Conservation (phyloP, 2,329 filamentous ascomycete species). For the Fusarium sp. region DNA sequence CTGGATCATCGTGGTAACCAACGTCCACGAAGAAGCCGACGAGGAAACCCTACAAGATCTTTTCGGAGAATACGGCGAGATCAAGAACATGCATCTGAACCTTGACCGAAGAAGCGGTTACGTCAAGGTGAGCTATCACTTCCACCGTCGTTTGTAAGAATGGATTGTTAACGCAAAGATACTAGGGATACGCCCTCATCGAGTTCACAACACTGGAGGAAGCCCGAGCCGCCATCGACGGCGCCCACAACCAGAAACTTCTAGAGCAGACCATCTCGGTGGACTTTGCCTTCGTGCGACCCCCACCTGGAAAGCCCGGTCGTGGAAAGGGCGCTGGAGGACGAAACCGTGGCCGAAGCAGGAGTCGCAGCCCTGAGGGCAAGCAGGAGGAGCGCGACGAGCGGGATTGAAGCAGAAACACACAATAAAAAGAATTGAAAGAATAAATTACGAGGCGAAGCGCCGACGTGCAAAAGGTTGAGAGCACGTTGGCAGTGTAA, state of each 20-base stretch:
- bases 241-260: constrained; percentile 79
- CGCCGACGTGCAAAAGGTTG: neutral
- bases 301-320: constrained; percentile 68
- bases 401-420: constrained; percentile 41
- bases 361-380: constrained; percentile 61
- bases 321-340: constrained; percentile 54
- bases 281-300: constrained; percentile 87
- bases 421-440: neutral
- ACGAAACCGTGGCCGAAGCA: constrained; percentile 59
- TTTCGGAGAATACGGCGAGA: constrained; percentile 86
- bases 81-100: constrained; percentile 88
- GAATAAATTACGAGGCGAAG: neutral
- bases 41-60: constrained; percentile 85
- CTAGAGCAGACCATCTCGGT: constrained; percentile 84
- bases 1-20: constrained; percentile 89
- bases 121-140: constrained; percentile 67
- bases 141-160: too few species aligned
- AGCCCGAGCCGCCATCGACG: constrained; percentile 83
- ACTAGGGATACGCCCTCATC: constrained; percentile 83
- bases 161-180: neutral
- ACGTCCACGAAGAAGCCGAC: constrained; percentile 87
- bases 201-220: constrained; percentile 84
- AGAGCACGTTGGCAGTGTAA: constrained; percentile 47
- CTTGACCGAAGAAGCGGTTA: constrained; percentile 85
- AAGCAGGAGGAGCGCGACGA: constrained; percentile 51